Evolutionary conservation across 169 alveolate genomes (phyloP).

Genomic region (Plasmodium fragile): DNA sequence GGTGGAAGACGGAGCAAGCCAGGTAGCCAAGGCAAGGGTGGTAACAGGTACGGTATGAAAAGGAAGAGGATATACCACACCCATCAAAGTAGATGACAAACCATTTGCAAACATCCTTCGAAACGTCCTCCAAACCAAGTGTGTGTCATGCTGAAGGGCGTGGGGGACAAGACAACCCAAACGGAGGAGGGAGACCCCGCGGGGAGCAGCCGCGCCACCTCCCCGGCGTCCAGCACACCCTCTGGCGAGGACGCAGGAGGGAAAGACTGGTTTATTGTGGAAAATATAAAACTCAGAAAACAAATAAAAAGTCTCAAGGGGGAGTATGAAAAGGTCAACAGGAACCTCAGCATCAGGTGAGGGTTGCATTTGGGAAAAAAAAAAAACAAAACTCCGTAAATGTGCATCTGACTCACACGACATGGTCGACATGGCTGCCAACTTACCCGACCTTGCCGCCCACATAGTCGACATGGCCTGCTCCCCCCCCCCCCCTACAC

Average conservation of each 20-base stretch:
- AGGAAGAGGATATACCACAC: neutral
- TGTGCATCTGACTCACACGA: neutral
- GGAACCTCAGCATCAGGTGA: conserved; percentile 17
- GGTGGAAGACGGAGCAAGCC: neutral
- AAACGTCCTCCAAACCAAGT: neutral
- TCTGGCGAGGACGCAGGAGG: neutral
- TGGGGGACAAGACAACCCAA: neutral
- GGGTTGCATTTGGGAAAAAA: neutral
- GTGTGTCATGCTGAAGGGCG: neutral
- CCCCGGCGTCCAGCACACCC: neutral
- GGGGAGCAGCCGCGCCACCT: neutral
- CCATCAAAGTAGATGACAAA: neutral
- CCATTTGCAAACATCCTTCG: neutral
- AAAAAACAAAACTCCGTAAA: neutral
- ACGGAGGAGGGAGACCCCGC: neutral
- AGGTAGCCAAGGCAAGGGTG: neutral
- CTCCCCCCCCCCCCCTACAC: neutral
- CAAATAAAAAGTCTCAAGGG: conserved; percentile 30
- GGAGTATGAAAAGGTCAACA: conserved; percentile 11
- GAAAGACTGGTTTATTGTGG: conserved; percentile 40
- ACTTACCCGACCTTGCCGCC: too few relatives aligned
- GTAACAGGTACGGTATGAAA: neutral
- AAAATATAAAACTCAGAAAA: conserved; percentile 57
- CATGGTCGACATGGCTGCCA: too few relatives aligned
- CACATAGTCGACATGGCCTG: too few relatives aligned